Evolutionary conservation across 257 asterid species (phyloP).

Genomic region (Solanum pinnatisectum): DNA sequence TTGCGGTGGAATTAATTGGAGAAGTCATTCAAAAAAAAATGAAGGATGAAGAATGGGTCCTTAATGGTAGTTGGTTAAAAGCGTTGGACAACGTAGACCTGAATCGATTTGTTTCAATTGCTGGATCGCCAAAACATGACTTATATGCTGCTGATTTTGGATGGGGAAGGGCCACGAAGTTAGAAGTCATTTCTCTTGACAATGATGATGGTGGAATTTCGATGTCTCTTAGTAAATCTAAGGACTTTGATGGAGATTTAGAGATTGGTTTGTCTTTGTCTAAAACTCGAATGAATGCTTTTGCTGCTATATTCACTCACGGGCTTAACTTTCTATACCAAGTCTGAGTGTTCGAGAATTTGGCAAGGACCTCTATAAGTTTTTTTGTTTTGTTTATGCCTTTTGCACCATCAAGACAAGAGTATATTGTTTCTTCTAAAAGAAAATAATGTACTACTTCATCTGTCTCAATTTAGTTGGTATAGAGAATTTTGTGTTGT

Average conservation of each 20-base stretch:
- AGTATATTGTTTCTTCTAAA: too few species aligned
- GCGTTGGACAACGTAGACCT: accelerated
- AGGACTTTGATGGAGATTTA: conserved; percentile 13
- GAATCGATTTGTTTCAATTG: background rate
- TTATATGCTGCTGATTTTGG: conserved; percentile 16
- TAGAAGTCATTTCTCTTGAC: conserved; percentile 9
- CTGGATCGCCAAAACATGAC: conserved; percentile 13
- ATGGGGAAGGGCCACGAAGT: conserved; percentile 11
- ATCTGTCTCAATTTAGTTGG: too few species aligned
- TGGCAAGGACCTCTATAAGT: background rate
- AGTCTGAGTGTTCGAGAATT: background rate
- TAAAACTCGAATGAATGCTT: conserved; percentile 14
- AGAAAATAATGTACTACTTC: too few species aligned
- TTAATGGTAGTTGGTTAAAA: background rate
- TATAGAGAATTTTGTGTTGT: background rate
- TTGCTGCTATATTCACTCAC: conserved; percentile 1
- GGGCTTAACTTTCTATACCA: background rate
- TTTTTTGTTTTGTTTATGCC: too few species aligned
- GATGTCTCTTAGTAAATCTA: conserved; percentile 9
- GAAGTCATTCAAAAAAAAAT: background rate
- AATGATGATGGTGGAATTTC: background rate
- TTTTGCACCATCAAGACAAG: too few species aligned
- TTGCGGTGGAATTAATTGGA: background rate
- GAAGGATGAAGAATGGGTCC: conserved; percentile 2
- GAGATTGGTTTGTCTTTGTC: conserved; percentile 21